Base-by-base conservation (phyloP, 2,329 filamentous ascomycete species). In the Phialophora macrospora region DNA sequence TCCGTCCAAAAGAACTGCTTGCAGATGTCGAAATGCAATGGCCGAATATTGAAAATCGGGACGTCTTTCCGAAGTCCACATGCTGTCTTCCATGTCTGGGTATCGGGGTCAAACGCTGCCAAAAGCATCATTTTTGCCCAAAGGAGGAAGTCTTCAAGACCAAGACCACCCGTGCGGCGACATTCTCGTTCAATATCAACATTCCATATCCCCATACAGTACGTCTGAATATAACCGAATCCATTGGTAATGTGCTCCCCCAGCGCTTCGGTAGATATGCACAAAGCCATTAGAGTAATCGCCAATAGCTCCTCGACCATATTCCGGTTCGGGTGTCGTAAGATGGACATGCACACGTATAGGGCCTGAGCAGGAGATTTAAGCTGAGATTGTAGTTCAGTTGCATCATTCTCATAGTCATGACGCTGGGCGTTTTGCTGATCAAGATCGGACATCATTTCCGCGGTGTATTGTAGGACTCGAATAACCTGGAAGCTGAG, bases 101-200 rank as follows among this genome's bases (percentile, higher is more conserved):
- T 60, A 32, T 52, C 58, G 12, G 34, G 22, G 20, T 60, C 58
- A 34, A 52, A 60, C 12, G 48, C 54, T n/a, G 46, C 44, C 58
- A 54, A 30, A 5, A 60, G 58, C 12, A 60, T 38, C 46, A 60
- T 38, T 20, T 60, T 60, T 7, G 20, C n/a, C 58, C 58, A 60
- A 14, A 54, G 58, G 8, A 60, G 58, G 38, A 60, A 60, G 20
- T 54, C 20, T 26, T n/a, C 12, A n/a, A 60, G 28, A 12, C 48
- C 46, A 20, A 41, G 12, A 8, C 14, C 46, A 3, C 58, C 46
- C 8, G 28, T 60, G 32, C 30, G 38, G 46, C 30, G 48, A 41
- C 58, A 60, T 44, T 60, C 46, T 26, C 32, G 46, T 34, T 44
- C 58, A 54, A 54, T 26, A 41, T 60, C 46, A 28, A 38, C 32